Evolutionary conservation across 306 rosid species (phyloP).

Genomic region (Gastrolobium villosum): DNA sequence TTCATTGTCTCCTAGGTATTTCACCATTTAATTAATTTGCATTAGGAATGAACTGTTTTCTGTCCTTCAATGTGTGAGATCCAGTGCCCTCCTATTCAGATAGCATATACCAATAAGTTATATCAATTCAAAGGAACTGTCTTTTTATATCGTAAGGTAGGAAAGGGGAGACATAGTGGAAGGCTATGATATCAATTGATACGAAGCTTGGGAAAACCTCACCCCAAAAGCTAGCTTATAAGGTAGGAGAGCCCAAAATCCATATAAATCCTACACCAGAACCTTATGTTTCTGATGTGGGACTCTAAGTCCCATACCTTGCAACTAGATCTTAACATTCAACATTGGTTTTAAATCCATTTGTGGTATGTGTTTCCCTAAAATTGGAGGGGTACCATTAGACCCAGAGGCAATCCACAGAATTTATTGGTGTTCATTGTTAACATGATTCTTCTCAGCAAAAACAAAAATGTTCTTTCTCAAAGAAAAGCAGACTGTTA

Average conservation of each 20-base stretch:
- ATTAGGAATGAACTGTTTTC: background rate
- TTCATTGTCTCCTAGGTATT: background rate
- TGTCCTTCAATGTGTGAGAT: background rate
- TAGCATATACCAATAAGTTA: background rate
- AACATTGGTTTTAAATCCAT: background rate
- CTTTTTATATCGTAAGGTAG: background rate
- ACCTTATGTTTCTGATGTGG: too few species aligned
- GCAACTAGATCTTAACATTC: background rate
- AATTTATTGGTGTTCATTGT: background rate
- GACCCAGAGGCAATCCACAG: background rate
- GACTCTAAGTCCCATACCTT: too few species aligned
- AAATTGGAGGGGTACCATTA: background rate
- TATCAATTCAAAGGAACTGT: slow-evolving; percentile 10
- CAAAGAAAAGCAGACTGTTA: background rate
- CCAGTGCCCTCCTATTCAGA: background rate
- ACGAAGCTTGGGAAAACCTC: too few species aligned
- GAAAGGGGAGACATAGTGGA: too few species aligned
- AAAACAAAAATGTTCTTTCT: background rate
- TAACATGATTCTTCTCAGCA: background rate
- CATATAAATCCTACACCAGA: too few species aligned
- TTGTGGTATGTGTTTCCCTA: background rate
- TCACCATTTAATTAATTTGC: background rate
- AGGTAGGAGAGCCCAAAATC: too few species aligned
- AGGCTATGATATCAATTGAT: too few species aligned
- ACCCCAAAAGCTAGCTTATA: too few species aligned